Percentiles rank a stretch among this genome's conserved stretches.
Evolutionary conservation across 495 filamentous ascomycete genomes (phyloP).

Genomic region (Chlorociboria aeruginascens): DNA sequence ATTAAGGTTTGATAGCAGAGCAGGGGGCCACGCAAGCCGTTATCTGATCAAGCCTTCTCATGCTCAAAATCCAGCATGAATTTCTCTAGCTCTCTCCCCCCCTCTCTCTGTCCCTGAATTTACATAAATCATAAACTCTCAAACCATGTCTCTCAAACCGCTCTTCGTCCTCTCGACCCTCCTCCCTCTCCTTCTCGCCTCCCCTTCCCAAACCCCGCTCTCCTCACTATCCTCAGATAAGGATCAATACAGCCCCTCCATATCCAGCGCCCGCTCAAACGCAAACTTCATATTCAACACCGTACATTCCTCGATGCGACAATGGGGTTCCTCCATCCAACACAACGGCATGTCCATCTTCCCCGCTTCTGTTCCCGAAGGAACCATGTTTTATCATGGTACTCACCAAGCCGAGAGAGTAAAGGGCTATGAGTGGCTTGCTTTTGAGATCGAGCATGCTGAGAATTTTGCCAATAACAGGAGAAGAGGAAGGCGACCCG

Average conservation of each 20-base stretch:
- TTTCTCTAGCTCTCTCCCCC: too few species aligned
- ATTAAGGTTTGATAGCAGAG: too few species aligned
- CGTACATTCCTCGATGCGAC: conserved; percentile 53
- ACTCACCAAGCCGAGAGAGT: conserved; percentile 26
- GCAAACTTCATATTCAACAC: conserved; percentile 55
- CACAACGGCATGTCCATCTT: conserved; percentile 63
- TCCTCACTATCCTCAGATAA: not conserved
- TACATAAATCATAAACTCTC: too few species aligned
- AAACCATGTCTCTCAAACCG: too few species aligned
- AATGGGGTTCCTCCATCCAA: conserved; percentile 56
- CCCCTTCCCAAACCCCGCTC: too few species aligned
- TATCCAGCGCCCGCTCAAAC: conserved; percentile 28
- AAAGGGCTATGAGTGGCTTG: conserved; percentile 50
- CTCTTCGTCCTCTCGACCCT: not conserved
- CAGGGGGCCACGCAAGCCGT: too few species aligned
- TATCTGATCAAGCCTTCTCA: too few species aligned
- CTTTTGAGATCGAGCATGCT: conserved; percentile 59
- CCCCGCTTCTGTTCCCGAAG: conserved; percentile 41
- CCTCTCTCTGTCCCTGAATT: too few species aligned
- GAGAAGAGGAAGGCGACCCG: not conserved
- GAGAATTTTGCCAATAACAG: conserved; percentile 35
- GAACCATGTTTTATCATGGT: conserved; percentile 54
- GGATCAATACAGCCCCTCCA: conserved; percentile 9
- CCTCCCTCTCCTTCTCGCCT: not conserved
- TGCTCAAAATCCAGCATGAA: too few species aligned